Conservation (phyloP, 306 rosid genomes). For the Gillenia trifoliata region DNA sequence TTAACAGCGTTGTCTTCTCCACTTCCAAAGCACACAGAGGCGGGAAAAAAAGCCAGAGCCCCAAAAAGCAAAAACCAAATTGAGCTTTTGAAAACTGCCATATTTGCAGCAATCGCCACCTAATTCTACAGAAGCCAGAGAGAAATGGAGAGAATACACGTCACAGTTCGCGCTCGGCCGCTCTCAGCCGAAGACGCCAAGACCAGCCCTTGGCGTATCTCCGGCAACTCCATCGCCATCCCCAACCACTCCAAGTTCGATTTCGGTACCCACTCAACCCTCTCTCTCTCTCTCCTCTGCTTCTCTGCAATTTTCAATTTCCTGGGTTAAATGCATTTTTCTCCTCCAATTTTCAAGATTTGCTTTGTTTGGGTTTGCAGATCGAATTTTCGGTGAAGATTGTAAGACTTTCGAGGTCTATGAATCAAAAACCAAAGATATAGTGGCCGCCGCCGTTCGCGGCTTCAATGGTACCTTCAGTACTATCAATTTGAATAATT, state of each 20-base stretch:
- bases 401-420: slow-evolving; percentile 56
- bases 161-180: slow-evolving; percentile 74
- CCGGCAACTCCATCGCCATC: slow-evolving; percentile 62
- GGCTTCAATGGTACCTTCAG: slow-evolving; percentile 72
- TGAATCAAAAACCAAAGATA: slow-evolving; percentile 64
- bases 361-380: slow-evolving; percentile 23
- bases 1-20: background rate
- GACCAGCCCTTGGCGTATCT: slow-evolving; percentile 69
- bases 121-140: background rate
- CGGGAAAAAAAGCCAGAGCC: background rate
- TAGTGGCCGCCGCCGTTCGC: slow-evolving; percentile 74
- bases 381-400: slow-evolving; percentile 56
- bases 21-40: background rate
- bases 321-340: background rate
- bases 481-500: background rate
- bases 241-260: slow-evolving; percentile 61
- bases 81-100: background rate
- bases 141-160: slow-evolving; percentile 81
- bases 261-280: slow-evolving; percentile 43
- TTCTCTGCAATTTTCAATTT: background rate
- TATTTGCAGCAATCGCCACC: background rate
- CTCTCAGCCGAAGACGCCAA: slow-evolving; percentile 66
- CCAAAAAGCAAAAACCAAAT: background rate
- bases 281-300: background rate
- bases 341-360: background rate